Evolutionary conservation across 345 rosid species (phyloP), one percentile per base, ranked within the genome.

Genomic region (Iberis pinnata): DNA sequence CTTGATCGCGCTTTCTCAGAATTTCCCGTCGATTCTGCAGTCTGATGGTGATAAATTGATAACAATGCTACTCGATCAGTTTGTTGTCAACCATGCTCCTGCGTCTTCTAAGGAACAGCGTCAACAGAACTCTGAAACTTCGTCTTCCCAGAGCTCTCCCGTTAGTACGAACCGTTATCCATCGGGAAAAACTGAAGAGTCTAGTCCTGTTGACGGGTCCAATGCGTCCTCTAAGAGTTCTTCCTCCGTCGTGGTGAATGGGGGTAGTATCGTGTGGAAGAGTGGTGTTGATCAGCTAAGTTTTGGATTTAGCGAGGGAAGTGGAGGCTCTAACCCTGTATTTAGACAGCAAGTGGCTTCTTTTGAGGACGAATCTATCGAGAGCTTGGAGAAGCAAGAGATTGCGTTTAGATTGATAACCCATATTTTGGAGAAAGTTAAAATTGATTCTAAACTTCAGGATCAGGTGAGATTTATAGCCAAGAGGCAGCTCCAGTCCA

Each of bases 311-410:
- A 78, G 70, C 58, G 82, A 78, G 49, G 84, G 81, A 16, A 77
- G 74, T 33, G 82, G 83, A 22, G 70, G 65, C 26, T 29, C 70
- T 53, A 64, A 74, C 70, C 63, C 78, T 56, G 72, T 78, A 51
- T 70, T 71, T 45, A 72, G 73, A 76, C 88, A 74, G 53, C 88
- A 72, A 41, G 76, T 78, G 53, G 80, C 83, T 70, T 77, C 76
- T 4, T 85, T 78, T 19, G 97, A 93, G 75, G 99, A 93, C 37
- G 97, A 83, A 73, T 73, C 82, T 31, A 72, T 82, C 31, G 94
- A 83, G 74, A 78, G 76, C 66, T 75, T 88, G 82, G 97, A 93
- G 80, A 93, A 80, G 76, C 97, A 83, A 46, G 95, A 82, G 69
- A 73, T 88, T 71, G 87, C 90, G 2, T 86, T 71, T 58, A 93